A percentile compares a stretch with the other conserved stretches of the same genome.
These are phyloP conservation scores for Ustilago vetiveriae DNA, from an alignment of 1,284 basidiomycete genomes.

Conservation along the genomic window DNA sequence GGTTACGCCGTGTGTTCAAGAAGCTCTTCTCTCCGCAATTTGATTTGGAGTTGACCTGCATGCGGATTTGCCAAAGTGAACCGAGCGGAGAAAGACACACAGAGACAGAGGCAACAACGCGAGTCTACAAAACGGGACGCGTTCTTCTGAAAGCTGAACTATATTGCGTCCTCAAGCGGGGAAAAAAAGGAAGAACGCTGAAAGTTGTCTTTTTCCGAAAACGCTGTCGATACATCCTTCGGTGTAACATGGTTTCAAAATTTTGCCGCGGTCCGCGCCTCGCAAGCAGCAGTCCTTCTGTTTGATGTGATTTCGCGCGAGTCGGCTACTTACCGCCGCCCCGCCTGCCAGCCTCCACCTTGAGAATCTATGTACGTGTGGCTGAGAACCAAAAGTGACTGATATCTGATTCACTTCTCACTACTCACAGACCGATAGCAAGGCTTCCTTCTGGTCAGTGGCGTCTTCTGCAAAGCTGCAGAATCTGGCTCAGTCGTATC, in stretches of 20 bases:
- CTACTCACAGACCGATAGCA: neutral
- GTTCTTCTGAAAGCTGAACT: neutral
- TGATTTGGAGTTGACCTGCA: neutral
- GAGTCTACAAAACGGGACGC: neutral
- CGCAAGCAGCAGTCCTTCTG: no score
- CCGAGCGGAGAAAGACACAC: neutral
- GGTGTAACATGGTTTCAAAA: no score
- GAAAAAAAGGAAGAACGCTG: no score
- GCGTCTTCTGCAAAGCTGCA: neutral
- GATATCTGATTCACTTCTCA: constrained; percentile 15
- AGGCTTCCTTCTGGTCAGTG: no score
- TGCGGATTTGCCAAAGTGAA: neutral
- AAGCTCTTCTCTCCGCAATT: no score
- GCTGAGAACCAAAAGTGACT: constrained; percentile 5
- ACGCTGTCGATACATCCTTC: no score
- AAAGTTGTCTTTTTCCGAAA: no score
- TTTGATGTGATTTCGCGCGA: neutral
- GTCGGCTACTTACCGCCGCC: neutral
- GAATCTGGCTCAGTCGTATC: no score
- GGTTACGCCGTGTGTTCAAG: no score
- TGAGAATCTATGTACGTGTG: neutral
- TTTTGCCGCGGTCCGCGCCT: no score
- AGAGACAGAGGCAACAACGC: neutral
- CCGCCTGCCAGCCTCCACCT: constrained; percentile 3
- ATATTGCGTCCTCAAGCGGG: no score